Base-by-base conservation (phyloP, 805 yeast species). In the Starmera caribaea region DNA sequence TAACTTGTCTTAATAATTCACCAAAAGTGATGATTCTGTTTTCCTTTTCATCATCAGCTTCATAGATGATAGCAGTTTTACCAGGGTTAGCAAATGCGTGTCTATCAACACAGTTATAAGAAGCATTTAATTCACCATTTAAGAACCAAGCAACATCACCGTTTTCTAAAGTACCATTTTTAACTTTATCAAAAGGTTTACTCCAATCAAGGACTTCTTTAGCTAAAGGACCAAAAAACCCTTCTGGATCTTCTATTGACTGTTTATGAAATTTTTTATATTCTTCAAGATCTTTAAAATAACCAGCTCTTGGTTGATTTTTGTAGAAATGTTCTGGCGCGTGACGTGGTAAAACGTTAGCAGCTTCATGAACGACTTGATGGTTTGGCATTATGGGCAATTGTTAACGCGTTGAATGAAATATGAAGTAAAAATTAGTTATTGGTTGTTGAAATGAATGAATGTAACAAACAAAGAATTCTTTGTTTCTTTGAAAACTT, bases 151-250 rank as follows among this genome's bases (percentile, higher is more conserved):
- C 74, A 35, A 70, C 65, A 46, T 68, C 73, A 34, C 72, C 73
- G 45, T 72, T 56, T 45, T 63, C 59, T 59, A 76, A 74, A 40
- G 71, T 51, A 10, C 53, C 57, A 4, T 80, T 76, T 46, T 69
- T 74, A 42, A 95, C 97, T 66, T 74, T 69, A 40, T 78, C 73
- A 63, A 85, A 90, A 35, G 79, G 87, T 38, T 67, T 74, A 57
- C 79, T 82, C 97, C 97, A 90, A 53, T 74, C 65, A 49, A 90
- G 73, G 44, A 78, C 71, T 53, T 81, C 75, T 43, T 68, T 73
- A 36, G 96, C 97, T 56, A 74, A 66, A 36, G 76, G 74, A 35
- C 90, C 92, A 58, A 86, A 90, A 62, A 90, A 90, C 26, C 64
- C 71, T 42, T 77, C 84, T 36, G 98, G 97, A 53, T 86, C 76